Percentiles rank a stretch among this genome's conserved stretches.
Evolutionary conservation across 2,329 filamentous ascomycete species (phyloP).

Genomic region (Verticillium dahliae): DNA sequence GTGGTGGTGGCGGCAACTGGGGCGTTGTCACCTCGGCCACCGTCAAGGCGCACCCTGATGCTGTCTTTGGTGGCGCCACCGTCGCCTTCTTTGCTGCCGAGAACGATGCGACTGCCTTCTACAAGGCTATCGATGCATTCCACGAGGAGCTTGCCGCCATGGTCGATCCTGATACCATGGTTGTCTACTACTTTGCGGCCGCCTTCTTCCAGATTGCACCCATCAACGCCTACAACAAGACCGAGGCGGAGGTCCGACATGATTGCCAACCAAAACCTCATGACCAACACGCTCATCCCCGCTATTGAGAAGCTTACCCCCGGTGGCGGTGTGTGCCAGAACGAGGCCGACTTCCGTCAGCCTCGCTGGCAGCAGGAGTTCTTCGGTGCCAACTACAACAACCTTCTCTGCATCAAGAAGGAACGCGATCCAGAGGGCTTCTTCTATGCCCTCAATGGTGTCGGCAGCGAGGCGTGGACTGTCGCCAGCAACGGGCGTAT

Average conservation of each 20-base stretch:
- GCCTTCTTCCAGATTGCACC: slow-evolving; percentile 38
- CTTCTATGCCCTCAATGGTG: slow-evolving; percentile 40
- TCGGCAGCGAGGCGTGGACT: slow-evolving; percentile 45
- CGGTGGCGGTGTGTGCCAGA: slow-evolving; percentile 38
- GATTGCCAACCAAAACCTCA: slow-evolving; percentile 19
- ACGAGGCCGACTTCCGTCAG: slow-evolving; percentile 44
- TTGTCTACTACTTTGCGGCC: slow-evolving; percentile 41
- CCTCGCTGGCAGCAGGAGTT: slow-evolving; percentile 36
- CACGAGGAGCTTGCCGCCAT: slow-evolving; percentile 32
- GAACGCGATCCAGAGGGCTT: slow-evolving; percentile 39
- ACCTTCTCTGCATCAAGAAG: slow-evolving; percentile 37
- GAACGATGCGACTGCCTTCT: slow-evolving; percentile 20
- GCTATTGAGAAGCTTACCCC: slow-evolving; percentile 22
- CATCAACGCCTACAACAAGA: slow-evolving; percentile 40
- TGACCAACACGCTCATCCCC: slow-evolving; percentile 11
- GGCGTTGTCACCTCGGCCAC: slow-evolving; percentile 34
- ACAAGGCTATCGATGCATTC: slow-evolving; percentile 22
- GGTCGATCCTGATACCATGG: slow-evolving; percentile 41
- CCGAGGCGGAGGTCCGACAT: slow-evolving; percentile 30
- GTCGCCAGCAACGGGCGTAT: slow-evolving; percentile 31
- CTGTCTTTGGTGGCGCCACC: slow-evolving; percentile 22
- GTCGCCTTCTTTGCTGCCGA: slow-evolving; percentile 22
- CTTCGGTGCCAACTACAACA: slow-evolving; percentile 38
- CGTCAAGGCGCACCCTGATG: slow-evolving; percentile 24
- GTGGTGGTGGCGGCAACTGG: slow-evolving; percentile 36